phyloP scores from a whole-genome alignment of 768 basidiomycete genomes.

The Candolleomyces aberdarensis region DNA sequence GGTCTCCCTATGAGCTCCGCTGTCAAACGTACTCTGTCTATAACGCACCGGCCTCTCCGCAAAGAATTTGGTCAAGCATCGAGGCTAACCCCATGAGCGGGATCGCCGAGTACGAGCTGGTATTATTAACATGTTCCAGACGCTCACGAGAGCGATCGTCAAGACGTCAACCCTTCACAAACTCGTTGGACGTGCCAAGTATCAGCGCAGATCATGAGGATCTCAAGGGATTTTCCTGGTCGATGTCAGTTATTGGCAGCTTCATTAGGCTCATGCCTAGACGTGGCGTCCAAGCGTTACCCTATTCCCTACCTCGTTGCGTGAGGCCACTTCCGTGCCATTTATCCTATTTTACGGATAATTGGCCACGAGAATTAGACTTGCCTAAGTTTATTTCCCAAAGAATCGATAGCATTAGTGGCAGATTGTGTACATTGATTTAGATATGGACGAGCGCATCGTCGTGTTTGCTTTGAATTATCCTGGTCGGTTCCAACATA shows the following conservation, averaged over 20 bases:
- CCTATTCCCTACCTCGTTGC: not conserved
- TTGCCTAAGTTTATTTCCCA: not conserved
- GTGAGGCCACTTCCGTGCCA: not conserved
- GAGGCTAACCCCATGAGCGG: too few relatives aligned
- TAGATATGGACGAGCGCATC: not conserved
- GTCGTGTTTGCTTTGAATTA: constrained; percentile 31
- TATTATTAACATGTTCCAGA: too few relatives aligned
- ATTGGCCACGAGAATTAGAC: too few relatives aligned
- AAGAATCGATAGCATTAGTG: not conserved
- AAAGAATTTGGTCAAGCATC: too few relatives aligned
- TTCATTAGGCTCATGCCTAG: not conserved
- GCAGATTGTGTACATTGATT: not conserved
- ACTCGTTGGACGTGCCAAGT: too few relatives aligned
- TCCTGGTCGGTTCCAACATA: constrained; percentile 42
- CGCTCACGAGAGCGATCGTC: too few relatives aligned
- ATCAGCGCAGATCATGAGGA: not conserved
- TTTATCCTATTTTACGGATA: too few relatives aligned
- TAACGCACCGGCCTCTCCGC: too few relatives aligned
- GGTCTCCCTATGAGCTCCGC: too few relatives aligned
- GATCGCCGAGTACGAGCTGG: too few relatives aligned
- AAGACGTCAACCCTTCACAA: too few relatives aligned
- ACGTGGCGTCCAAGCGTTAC: not conserved
- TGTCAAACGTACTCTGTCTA: too few relatives aligned
- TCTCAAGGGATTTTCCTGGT: not conserved
- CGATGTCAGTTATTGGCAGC: not conserved